phyloP scores from a whole-genome alignment of 169 alveolate species.

The Plasmodium yoelii region DNA sequence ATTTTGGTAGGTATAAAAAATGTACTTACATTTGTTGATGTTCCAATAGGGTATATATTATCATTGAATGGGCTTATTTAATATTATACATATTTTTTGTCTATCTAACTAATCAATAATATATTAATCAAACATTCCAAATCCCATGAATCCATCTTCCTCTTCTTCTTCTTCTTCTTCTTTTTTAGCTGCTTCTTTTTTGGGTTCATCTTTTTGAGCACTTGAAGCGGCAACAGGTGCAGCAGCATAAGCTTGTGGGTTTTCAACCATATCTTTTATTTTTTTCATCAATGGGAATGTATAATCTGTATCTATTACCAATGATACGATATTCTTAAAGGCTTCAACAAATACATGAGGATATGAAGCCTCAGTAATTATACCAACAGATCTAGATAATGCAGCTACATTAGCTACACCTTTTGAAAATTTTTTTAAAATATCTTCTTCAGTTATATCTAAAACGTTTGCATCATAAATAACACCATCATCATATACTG shows the following conservation, averaged over 20 bases:
- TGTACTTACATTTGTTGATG: not conserved
- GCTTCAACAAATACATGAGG: slow-evolving; percentile 96
- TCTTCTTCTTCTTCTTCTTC: slow-evolving; percentile 95
- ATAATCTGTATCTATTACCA: slow-evolving; percentile 94
- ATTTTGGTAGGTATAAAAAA: too few relatives aligned
- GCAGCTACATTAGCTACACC: slow-evolving; percentile 96
- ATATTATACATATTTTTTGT: not conserved
- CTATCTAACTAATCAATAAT: not conserved
- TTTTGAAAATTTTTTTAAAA: slow-evolving; percentile 88
- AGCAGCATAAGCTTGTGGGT: slow-evolving; percentile 92
- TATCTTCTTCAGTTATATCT: slow-evolving; percentile 95
- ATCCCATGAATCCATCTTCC: slow-evolving; percentile 97
- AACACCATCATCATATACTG: slow-evolving; percentile 96
- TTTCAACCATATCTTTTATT: slow-evolving; percentile 92
- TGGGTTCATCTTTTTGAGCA: slow-evolving; percentile 64
- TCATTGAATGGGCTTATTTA: not conserved
- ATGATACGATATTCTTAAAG: slow-evolving; percentile 96
- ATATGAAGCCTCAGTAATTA: slow-evolving; percentile 95
- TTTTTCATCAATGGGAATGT: slow-evolving; percentile 95
- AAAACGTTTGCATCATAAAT: slow-evolving; percentile 95
- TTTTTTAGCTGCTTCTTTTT: slow-evolving; percentile 85
- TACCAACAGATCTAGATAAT: slow-evolving; percentile 93
- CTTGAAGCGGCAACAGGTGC: slow-evolving; percentile 90
- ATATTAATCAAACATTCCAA: slow-evolving; percentile 90
- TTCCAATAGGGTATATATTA: not conserved